These are phyloP conservation scores for Paramecium biaurelia DNA, from an alignment of 73 alveolate genomes.

Conservation along the genomic window DNA sequence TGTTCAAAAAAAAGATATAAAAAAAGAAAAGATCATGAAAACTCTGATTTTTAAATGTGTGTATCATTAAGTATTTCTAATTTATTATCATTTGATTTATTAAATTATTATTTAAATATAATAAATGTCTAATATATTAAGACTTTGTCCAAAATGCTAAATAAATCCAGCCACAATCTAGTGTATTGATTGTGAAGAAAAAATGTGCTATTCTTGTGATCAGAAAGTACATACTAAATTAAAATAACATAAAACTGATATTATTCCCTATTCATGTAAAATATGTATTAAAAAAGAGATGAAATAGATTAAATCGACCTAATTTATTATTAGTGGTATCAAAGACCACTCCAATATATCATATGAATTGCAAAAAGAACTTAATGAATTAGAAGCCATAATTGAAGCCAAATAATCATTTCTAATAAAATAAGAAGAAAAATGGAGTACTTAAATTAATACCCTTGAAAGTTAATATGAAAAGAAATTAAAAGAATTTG, in stretches of 20 bases:
- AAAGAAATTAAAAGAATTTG: neutral
- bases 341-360: neutral
- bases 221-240: neutral
- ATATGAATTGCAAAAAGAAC: neutral
- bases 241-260: neutral
- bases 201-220: neutral
- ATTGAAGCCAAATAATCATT: neutral
- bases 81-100: neutral
- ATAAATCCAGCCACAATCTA: neutral
- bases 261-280: neutral
- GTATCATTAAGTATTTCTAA: neutral
- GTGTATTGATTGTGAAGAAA: slow-evolving; percentile 1
- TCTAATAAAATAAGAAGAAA: neutral
- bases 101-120: neutral
- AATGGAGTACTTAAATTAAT: neutral
- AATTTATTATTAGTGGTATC: neutral
- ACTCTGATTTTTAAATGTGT: neutral
- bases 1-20: neutral
- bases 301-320: neutral
- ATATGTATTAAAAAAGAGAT: neutral
- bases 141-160: neutral
- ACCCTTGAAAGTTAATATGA: neutral
- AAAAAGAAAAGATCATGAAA: neutral
- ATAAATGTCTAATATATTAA: neutral
- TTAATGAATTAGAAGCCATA: neutral